Conservation (phyloP, 2,329 filamentous ascomycete species). For the Periglandula ipomoeae region DNA sequence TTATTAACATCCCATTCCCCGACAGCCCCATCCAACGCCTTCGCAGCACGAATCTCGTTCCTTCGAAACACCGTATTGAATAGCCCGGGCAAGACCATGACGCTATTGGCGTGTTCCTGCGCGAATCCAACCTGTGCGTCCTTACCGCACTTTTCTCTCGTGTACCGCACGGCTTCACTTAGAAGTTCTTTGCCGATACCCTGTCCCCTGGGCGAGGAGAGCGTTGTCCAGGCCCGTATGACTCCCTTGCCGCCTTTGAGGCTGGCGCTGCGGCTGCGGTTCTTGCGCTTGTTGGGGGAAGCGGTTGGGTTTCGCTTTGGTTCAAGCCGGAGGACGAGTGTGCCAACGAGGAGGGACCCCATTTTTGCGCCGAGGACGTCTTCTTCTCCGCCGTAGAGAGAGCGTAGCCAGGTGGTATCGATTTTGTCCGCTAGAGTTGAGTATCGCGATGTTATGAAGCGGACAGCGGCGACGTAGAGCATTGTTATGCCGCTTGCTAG, state of each 20-base stretch:
- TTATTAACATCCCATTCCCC: conserved; percentile 38
- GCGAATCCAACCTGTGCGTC: conserved; percentile 64
- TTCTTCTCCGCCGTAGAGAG: conserved; percentile 31
- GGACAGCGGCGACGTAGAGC: conserved; percentile 52
- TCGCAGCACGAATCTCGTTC: conserved; percentile 48
- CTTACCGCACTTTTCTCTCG: conserved; percentile 58
- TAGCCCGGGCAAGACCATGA: conserved; percentile 49
- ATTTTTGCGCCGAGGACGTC: conserved; percentile 60
- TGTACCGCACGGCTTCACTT: conserved; percentile 60
- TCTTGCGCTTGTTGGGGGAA: conserved; percentile 18
- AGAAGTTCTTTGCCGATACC: conserved; percentile 67
- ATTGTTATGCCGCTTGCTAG: conserved; percentile 54
- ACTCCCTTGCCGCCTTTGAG: conserved; percentile 55
- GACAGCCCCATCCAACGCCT: conserved; percentile 41
- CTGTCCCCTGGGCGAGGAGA: conserved; percentile 55
- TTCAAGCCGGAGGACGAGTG: conserved; percentile 59
- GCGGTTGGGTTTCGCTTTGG: conserved; percentile 20
- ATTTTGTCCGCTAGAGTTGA: conserved; percentile 51
- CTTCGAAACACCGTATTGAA: conserved; percentile 54
- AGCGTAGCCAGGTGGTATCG: conserved; percentile 50
- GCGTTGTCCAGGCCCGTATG: conserved; percentile 77
- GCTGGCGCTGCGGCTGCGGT: conserved; percentile 29
- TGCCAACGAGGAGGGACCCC: conserved; percentile 60
- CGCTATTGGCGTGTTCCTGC: conserved; percentile 66
- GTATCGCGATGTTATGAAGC: conserved; percentile 54